These are phyloP conservation scores for Aspergillus quadrilineatus DNA, from an alignment of 2,329 filamentous ascomycete species.

Conservation along the genomic window DNA sequence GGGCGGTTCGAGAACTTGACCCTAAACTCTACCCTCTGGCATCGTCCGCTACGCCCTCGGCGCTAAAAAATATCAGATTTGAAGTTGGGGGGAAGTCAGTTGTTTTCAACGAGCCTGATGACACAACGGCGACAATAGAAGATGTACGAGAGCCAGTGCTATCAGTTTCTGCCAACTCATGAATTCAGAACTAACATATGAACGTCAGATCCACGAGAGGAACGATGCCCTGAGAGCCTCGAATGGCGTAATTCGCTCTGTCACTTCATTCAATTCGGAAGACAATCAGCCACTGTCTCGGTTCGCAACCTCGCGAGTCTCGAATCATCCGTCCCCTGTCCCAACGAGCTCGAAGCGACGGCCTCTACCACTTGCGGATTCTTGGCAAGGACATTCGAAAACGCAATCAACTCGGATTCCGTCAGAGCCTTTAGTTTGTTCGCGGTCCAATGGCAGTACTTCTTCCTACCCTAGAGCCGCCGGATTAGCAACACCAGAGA, in stretches of 20 bases:
- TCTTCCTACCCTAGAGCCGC: slow-evolving; percentile 30
- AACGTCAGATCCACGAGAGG: slow-evolving; percentile 45
- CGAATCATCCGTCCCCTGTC: slow-evolving; percentile 26
- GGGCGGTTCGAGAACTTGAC: slow-evolving; percentile 70
- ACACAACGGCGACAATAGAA: slow-evolving; percentile 53
- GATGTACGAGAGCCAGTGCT: slow-evolving; percentile 46
- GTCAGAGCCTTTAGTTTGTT: slow-evolving; percentile 52
- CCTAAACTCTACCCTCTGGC: slow-evolving; percentile 89
- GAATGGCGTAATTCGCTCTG: slow-evolving; percentile 50
- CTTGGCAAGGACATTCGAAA: slow-evolving; percentile 47
- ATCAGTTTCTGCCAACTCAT: background rate
- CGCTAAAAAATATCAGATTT: slow-evolving; percentile 75
- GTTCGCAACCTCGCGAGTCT: slow-evolving; percentile 24
- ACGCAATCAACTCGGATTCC: slow-evolving; percentile 37
- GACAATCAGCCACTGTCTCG: slow-evolving; percentile 32
- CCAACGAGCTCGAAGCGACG: slow-evolving; percentile 44
- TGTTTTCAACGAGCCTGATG: slow-evolving; percentile 63
- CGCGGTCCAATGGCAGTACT: slow-evolving; percentile 33
- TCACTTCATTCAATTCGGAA: slow-evolving; percentile 45
- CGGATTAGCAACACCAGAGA: slow-evolving; percentile 44
- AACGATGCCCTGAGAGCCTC: slow-evolving; percentile 46
- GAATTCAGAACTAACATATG: slow-evolving; percentile 14
- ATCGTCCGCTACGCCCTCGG: slow-evolving; percentile 74
- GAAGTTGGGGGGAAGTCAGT: slow-evolving; percentile 62
- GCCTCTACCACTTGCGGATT: slow-evolving; percentile 55